These are phyloP conservation scores for Botrytis medusae DNA, from an alignment of 2,329 filamentous ascomycete species.

Conservation along the genomic window DNA sequence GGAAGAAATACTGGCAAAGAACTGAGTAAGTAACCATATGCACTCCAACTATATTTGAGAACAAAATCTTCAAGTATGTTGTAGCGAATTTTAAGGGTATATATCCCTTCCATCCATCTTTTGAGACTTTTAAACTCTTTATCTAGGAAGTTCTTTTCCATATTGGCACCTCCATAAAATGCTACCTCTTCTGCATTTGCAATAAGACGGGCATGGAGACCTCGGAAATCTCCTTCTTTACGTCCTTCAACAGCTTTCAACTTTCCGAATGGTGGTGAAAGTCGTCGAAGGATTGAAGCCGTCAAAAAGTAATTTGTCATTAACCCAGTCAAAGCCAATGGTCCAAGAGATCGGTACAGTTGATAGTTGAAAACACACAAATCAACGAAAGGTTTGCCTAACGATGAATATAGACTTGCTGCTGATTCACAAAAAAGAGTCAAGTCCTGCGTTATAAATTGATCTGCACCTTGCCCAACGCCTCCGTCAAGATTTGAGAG, in stretches of 20 bases:
- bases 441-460: constrained; percentile 96
- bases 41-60: constrained; percentile 97
- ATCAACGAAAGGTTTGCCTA: constrained; percentile 98
- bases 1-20: constrained; percentile 93
- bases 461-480: constrained; percentile 86
- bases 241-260: constrained; percentile 94
- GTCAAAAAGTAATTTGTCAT: constrained; percentile 93
- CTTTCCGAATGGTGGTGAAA: constrained; percentile 95
- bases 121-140: constrained; percentile 90
- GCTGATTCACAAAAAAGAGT: constrained; percentile 93
- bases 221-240: constrained; percentile 92
- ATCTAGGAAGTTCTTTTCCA: constrained; percentile 90
- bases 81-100: constrained; percentile 95
- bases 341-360: constrained; percentile 86
- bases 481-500: constrained; percentile 89
- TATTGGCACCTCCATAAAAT: constrained; percentile 93
- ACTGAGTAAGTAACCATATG: constrained; percentile 91
- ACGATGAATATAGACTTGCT: constrained; percentile 88
- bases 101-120: constrained; percentile 97
- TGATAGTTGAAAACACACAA: constrained; percentile 98
- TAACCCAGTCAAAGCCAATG: constrained; percentile 80
- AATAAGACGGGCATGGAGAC: constrained; percentile 85
- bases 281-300: constrained; percentile 79
- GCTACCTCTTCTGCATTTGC: constrained; percentile 97
- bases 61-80: constrained; percentile 99